phyloP scores from a whole-genome alignment of 371 early-diverging fungal species.

The Apophysomyces elegans region DNA sequence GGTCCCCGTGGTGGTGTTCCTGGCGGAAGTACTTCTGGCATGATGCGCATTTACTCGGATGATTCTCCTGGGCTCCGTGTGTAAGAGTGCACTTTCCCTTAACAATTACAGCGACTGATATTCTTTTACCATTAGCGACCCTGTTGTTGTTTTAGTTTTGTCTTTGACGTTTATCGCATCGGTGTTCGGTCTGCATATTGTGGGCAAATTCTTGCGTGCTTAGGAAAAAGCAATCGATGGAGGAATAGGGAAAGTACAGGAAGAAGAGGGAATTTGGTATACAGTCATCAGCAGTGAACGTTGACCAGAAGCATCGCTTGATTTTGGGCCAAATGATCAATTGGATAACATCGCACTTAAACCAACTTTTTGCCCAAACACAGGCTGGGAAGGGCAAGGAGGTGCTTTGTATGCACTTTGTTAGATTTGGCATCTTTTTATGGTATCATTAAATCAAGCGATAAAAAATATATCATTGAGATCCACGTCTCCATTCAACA shows the following conservation, averaged over 20 bases:
- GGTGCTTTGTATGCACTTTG: neutral
- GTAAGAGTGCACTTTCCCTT: conserved; percentile 51
- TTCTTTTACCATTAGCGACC: conserved; percentile 68
- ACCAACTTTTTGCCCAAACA: neutral
- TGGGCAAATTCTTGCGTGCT: conserved; percentile 40
- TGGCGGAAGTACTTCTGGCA: conserved; percentile 63
- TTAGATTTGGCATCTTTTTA: neutral
- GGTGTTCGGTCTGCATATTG: conserved; percentile 44
- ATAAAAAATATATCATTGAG: neutral
- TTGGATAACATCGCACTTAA: too few relatives aligned
- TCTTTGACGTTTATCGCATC: conserved; percentile 43
- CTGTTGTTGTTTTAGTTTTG: conserved; percentile 92
- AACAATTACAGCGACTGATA: neutral
- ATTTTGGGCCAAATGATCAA: neutral
- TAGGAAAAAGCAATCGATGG: conserved; percentile 1
- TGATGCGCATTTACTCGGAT: conserved; percentile 95
- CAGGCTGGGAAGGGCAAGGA: neutral
- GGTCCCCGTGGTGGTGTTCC: conserved; percentile 49
- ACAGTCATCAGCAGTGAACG: neutral
- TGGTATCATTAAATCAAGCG: conserved; percentile 4
- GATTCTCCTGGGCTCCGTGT: conserved; percentile 95
- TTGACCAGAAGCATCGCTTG: neutral
- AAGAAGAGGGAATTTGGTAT: neutral
- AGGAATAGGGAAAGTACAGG: neutral
- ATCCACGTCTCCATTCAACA: conserved; percentile 59